These are phyloP conservation scores for Talaromyces funiculosus DNA, from an alignment of 2,329 filamentous ascomycete species.

Conservation along the genomic window DNA sequence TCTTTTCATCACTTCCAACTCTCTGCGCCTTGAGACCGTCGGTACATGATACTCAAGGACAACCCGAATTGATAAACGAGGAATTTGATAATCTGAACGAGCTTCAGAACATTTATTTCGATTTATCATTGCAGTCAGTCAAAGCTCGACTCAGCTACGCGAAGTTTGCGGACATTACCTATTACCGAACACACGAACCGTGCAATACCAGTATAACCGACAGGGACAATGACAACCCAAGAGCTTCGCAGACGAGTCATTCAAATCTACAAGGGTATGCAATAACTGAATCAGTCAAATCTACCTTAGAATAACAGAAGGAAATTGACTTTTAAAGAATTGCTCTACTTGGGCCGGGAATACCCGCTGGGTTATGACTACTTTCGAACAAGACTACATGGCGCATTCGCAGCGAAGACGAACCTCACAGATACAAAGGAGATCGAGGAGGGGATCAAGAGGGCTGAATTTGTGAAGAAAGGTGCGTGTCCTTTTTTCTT, in stretches of 20 bases:
- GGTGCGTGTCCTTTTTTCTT: constrained; percentile 45
- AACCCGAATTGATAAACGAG: too few species aligned
- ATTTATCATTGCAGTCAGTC: neutral
- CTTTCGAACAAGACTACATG: constrained; percentile 74
- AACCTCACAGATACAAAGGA: constrained; percentile 64
- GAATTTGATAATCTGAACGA: too few species aligned
- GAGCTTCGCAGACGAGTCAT: constrained; percentile 73
- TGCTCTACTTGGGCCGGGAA: constrained; percentile 75
- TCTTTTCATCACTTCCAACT: too few species aligned
- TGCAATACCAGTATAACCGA: neutral
- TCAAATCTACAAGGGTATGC: constrained; percentile 78
- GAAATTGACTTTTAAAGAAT: constrained; percentile 54
- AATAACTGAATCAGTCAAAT: neutral
- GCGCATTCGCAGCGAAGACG: constrained; percentile 74
- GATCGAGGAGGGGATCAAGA: constrained; percentile 68
- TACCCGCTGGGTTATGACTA: constrained; percentile 82
- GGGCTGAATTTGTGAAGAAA: constrained; percentile 87
- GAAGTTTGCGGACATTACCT: neutral
- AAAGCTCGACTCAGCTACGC: neutral
- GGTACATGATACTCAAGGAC: too few species aligned
- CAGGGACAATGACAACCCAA: constrained; percentile 41
- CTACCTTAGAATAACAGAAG: neutral
- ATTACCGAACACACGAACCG: neutral
- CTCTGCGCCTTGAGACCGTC: too few species aligned
- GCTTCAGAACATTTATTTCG: too few species aligned